These are phyloP conservation scores for Lasiodiplodia gonubiensis DNA, from an alignment of 2,329 filamentous ascomycete genomes.

Conservation along the genomic window DNA sequence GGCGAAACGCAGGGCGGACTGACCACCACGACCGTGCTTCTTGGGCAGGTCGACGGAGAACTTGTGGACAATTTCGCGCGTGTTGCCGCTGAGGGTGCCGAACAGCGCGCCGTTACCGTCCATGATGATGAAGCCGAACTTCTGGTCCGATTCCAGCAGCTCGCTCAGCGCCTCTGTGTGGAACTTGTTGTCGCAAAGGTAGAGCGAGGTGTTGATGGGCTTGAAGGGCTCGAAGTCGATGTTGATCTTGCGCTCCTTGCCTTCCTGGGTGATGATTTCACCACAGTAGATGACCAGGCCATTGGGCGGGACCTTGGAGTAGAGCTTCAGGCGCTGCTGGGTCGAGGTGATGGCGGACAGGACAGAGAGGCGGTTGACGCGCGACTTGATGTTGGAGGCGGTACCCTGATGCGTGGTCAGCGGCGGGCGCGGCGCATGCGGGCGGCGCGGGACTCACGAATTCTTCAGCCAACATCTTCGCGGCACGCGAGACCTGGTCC, in stretches of 20 bases:
- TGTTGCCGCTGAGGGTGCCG: slow-evolving; percentile 95
- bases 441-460: slow-evolving; percentile 67
- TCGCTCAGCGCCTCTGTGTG: slow-evolving; percentile 97
- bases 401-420: slow-evolving; percentile 69
- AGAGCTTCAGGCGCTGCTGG: slow-evolving; percentile 97
- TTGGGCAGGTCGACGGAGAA: slow-evolving; percentile 98
- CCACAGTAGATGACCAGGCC: slow-evolving; percentile 98
- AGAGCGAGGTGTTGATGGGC: slow-evolving; percentile 98
- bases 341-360: slow-evolving; percentile 98
- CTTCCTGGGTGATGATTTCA: slow-evolving; percentile 99
- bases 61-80: slow-evolving; percentile 94
- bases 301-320: slow-evolving; percentile 98
- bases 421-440: slow-evolving; percentile 32
- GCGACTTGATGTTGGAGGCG: slow-evolving; percentile 99
- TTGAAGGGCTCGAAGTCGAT: slow-evolving; percentile 99
- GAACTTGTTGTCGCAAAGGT: slow-evolving; percentile 99
- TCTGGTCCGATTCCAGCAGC: slow-evolving; percentile 97
- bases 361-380: slow-evolving; percentile 97
- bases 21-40: slow-evolving; percentile 99
- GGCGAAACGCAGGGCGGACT: slow-evolving; percentile 98
- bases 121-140: slow-evolving; percentile 99
- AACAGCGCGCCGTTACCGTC: slow-evolving; percentile 98
- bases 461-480: slow-evolving; percentile 99
- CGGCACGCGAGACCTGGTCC: slow-evolving; percentile 93
- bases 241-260: slow-evolving; percentile 99